phyloP scores from a whole-genome alignment of 306 rosid species.

The Dryas octopetala region DNA sequence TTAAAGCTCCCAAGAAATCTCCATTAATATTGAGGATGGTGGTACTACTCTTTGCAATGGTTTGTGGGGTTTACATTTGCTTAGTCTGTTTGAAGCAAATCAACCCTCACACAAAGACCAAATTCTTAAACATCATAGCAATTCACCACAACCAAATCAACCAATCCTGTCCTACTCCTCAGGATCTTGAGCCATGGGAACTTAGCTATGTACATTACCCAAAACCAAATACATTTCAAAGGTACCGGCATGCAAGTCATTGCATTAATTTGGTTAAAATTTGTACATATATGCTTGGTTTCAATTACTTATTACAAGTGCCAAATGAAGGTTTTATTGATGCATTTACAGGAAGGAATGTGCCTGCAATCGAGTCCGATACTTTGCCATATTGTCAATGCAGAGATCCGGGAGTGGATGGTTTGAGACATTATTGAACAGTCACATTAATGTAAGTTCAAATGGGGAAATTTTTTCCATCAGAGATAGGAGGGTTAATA shows the following conservation, averaged over 20 bases:
- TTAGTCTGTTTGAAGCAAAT: slow-evolving; percentile 40
- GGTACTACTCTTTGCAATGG: slow-evolving; percentile 33
- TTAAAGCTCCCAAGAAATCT: slow-evolving; percentile 46
- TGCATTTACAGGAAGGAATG: slow-evolving; percentile 26
- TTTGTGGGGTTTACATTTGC: slow-evolving; percentile 51
- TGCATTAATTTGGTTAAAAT: neutral
- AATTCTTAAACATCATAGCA: slow-evolving; percentile 26
- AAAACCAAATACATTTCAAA: slow-evolving; percentile 48
- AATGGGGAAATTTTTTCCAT: slow-evolving; percentile 34
- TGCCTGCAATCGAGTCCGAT: slow-evolving; percentile 31
- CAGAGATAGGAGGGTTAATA: slow-evolving; percentile 27
- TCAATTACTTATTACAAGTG: neutral
- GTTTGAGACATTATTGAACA: slow-evolving; percentile 39
- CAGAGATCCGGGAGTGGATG: slow-evolving; percentile 45
- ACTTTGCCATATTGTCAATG: slow-evolving; percentile 41
- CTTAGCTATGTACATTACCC: slow-evolving; percentile 59
- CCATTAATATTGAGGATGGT: slow-evolving; percentile 51
- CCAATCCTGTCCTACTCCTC: slow-evolving; percentile 36
- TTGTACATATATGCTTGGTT: neutral
- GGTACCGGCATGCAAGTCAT: slow-evolving; percentile 27
- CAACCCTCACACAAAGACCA: slow-evolving; percentile 20
- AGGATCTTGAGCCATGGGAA: slow-evolving; percentile 35
- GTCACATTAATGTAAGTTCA: slow-evolving; percentile 32
- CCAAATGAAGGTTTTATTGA: neutral
- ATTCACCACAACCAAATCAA: slow-evolving; percentile 17